A percentile compares a stretch with the other conserved stretches of the same genome.
phyloP scores from a whole-genome alignment of 2,329 filamentous ascomycete genomes.

The Exophiala lecanii-corni region DNA sequence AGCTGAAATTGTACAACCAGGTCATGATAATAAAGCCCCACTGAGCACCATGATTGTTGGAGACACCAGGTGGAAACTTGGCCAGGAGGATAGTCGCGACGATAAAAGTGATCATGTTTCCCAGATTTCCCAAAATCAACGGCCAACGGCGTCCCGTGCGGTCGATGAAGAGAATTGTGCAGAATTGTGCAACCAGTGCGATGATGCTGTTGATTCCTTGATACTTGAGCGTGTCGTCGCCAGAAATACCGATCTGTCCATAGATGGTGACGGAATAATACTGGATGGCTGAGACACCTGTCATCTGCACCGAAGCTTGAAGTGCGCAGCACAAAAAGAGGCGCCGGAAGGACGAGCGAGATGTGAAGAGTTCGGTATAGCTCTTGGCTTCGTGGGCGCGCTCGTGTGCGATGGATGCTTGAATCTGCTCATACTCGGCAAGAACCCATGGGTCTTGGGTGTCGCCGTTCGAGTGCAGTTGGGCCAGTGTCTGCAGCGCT shows the following conservation, averaged over 20 bases:
- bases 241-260: constrained; percentile 62
- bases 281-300: constrained; percentile 68
- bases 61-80: constrained; percentile 56
- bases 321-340: constrained; percentile 65
- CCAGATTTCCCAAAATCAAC: constrained; percentile 66
- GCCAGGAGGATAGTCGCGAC: constrained; percentile 56
- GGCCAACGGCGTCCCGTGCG: constrained; percentile 66
- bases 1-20: constrained; percentile 77
- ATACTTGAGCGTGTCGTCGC: constrained; percentile 64
- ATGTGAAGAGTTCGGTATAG: constrained; percentile 64
- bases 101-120: constrained; percentile 68
- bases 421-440: constrained; percentile 68
- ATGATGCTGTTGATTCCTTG: constrained; percentile 71
- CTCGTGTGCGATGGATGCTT: constrained; percentile 61
- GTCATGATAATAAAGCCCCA: constrained; percentile 75
- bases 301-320: constrained; percentile 72
- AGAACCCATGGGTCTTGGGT: constrained; percentile 63
- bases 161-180: constrained; percentile 64
- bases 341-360: constrained; percentile 63
- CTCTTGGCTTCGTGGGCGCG: constrained; percentile 66
- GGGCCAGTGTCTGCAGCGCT: constrained; percentile 62
- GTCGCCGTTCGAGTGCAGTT: constrained; percentile 66
- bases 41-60: constrained; percentile 51
- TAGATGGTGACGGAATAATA: constrained; percentile 69
- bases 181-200: constrained; percentile 62